A percentile compares a stretch with the other conserved stretches of the same genome.
Evolutionary conservation across 495 filamentous ascomycete genomes (phyloP).

Genomic region (Podospora pseudoanserina): DNA sequence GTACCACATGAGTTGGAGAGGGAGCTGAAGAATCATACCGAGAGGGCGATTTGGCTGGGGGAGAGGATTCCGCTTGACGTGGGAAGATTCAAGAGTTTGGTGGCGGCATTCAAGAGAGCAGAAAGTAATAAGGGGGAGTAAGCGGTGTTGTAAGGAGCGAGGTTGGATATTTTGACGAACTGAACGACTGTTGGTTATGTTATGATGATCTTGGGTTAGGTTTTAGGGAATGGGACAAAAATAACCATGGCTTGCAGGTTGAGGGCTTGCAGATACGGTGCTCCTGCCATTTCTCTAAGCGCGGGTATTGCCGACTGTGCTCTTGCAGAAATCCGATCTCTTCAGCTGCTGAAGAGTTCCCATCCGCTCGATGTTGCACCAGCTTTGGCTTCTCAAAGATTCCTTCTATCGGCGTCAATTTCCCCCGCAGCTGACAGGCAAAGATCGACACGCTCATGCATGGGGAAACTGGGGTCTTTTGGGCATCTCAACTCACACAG

Average conservation of each 20-base stretch:
- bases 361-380: not conserved
- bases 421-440: not conserved
- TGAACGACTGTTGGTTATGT: not conserved
- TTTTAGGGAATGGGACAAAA: not conserved
- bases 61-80: slow-evolving; percentile 67
- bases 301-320: not conserved
- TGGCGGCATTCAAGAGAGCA: not conserved
- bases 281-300: not conserved
- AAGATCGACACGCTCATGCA: not conserved
- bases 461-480: not conserved
- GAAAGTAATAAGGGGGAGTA: not conserved
- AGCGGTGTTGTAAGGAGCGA: not conserved
- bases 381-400: not conserved
- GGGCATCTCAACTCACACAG: not conserved
- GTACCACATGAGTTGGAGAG: slow-evolving; percentile 29
- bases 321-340: not conserved
- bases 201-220: no score
- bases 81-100: slow-evolving; percentile 47
- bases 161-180: not conserved
- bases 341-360: not conserved
- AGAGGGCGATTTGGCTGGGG: slow-evolving; percentile 83
- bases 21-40: slow-evolving; percentile 63
- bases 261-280: not conserved
- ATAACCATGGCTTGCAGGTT: not conserved
- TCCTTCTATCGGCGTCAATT: not conserved